Evolutionary conservation across 2,329 filamentous ascomycete species (phyloP), one percentile per base, ranked within the genome.

Genomic region (Colletotrichum shisoi): DNA sequence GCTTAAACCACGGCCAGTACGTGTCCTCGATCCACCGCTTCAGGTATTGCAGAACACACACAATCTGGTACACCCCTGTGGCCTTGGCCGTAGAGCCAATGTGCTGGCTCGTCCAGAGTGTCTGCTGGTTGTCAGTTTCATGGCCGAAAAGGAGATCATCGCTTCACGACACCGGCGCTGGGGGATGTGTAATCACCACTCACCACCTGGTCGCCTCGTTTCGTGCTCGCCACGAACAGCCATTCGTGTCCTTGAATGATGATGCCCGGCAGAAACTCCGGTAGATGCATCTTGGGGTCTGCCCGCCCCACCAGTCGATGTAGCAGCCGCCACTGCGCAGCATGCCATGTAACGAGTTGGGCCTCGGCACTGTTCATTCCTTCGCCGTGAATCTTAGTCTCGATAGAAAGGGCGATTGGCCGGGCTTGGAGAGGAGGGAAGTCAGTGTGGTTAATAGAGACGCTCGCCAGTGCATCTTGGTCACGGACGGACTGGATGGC

Each of bases 21-120:
- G 39, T 37, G 15, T 67, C 44, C 27, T 44, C 21, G 19, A 44
- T 61, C 70, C 70, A 71, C 24, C 48, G 34, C n/a, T 52, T 52
- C 11, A 71, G 34, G 24, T 67, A 39, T 19, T 70, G 70, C 19
- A 71, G 34, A 27, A 51, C 63, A 13, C 40, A 62, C 2, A 70
- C 57, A 13, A 71, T 70, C 48, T 70, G 60, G 31, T 71, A 71
- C 21, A 71, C 66, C 1, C 70, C 68, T 48, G 42, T 63, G 52
- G 63, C 51, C 46, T 62, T 69, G 6, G 60, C 58, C 3, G 70
- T 71, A 21, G 62, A 64, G 12, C 62, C 62, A 39, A 64, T 54
- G 48, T 52, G 51, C 46, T 58, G 53, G 24, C 44, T 64, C 1
- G 48, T 64, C 54, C 54, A 64, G 1, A 64, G 48, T 5, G 57